These are phyloP conservation scores for Eucalyptus curtisii DNA, from an alignment of 345 rosid genomes.

Conservation along the genomic window DNA sequence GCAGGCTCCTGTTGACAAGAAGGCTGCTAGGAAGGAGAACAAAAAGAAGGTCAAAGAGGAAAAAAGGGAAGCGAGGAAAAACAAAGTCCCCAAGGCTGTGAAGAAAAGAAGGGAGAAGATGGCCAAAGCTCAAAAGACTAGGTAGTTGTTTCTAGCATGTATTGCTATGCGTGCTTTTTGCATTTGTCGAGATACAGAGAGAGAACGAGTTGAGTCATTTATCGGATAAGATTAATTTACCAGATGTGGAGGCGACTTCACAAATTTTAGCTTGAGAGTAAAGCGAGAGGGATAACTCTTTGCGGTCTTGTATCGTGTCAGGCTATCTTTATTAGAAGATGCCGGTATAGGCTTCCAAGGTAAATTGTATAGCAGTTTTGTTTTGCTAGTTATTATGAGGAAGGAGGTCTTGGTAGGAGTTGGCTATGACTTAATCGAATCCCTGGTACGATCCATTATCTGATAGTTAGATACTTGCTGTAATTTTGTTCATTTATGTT, in stretches of 20 bases:
- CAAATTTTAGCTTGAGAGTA: not conserved
- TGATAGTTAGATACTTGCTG: not conserved
- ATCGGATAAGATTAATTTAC: not conserved
- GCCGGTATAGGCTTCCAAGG: not conserved
- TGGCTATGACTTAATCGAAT: not conserved
- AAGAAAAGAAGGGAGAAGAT: slow-evolving; percentile 88
- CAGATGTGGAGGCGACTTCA: not conserved
- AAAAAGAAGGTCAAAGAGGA: slow-evolving; percentile 97
- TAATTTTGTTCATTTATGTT: not conserved
- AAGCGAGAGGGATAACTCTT: not conserved
- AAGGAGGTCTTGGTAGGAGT: not conserved
- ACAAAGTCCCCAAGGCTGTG: slow-evolving; percentile 70
- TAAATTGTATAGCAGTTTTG: not conserved
- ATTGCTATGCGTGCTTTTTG: not conserved
- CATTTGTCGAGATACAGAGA: not conserved
- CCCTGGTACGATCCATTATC: not conserved
- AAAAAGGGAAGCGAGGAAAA: slow-evolving; percentile 83
- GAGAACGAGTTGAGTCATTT: not conserved
- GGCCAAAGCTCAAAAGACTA: slow-evolving; percentile 57
- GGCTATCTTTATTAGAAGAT: not conserved
- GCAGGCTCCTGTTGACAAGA: slow-evolving; percentile 35
- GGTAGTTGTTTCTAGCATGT: slow-evolving; percentile 11
- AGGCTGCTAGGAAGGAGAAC: slow-evolving; percentile 85
- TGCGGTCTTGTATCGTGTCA: not conserved
- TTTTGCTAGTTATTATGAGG: not conserved